Evolutionary conservation across 2,329 filamentous ascomycete genomes (phyloP), one percentile per base, ranked within the genome.

Genomic region (Exophiala phaeomuriformis): DNA sequence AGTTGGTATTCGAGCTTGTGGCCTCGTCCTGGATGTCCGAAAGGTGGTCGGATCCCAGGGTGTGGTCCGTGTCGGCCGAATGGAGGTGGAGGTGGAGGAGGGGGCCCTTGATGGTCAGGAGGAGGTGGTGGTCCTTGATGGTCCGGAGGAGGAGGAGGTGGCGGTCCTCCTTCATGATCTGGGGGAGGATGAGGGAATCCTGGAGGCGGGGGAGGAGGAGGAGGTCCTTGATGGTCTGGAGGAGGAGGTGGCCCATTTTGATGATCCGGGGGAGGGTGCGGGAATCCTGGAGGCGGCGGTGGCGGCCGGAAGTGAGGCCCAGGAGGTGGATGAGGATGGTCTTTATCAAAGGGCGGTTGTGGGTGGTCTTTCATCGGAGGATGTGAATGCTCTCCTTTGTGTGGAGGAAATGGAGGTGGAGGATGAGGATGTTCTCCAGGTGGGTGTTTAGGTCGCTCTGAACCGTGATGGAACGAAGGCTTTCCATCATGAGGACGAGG

Each of bases 21-120:
- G 19, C 41, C n/a, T 12, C 30, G 27, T n/a, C 35, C 12, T 36
- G 3, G 33, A 43, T 10, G 36, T 12, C 37, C 32, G 37, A 33
- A 40, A 6, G 42, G 12, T 6, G 37, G 46, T 32, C 42, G 32
- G 32, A 28, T 27, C n/a, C 39, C 40, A 12, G 33, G 39, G 5
- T 30, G 40, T 41, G n/a, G 44, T 7, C 40, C 49, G 33, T 45
- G 44, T 12, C 39, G 53, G 5, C 33, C n/a, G n/a, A 36, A 39
- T n/a, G 37, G 37, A n/a, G 46, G 42, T 27, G 47, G 51, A 33
- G 19, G 42, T 30, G 47, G 49, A 45, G 9, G 45, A 44, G 51
- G 56, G 8, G 48, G 49, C 30, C 53, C 56, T 49, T 51, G 47
- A 36, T 51, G 46, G 19, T 31, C 47, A 10, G 42, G 31, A 47